Percentiles rank a stretch among this genome's conserved stretches.
Conservation (phyloP, 257 asterid species). For the Lycium barbarum region DNA sequence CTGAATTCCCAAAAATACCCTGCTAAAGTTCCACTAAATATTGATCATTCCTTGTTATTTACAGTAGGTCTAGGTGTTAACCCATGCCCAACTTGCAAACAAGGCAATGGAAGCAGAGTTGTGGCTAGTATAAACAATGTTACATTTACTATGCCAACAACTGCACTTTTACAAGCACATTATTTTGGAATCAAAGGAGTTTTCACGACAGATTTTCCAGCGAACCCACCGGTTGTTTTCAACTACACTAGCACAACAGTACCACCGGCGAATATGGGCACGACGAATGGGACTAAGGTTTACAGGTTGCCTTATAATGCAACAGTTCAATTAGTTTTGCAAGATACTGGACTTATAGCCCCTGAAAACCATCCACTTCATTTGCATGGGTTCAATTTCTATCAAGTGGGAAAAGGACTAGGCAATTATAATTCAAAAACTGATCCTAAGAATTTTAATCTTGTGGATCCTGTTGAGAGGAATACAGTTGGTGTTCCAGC, state of each 20-base stretch:
- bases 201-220: constrained; percentile 90
- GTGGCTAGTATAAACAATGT: constrained; percentile 84
- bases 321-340: constrained; percentile 81
- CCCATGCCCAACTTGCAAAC: constrained; percentile 75
- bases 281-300: constrained; percentile 71
- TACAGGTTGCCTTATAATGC: constrained; percentile 60
- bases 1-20: constrained; percentile 70
- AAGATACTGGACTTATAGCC: constrained; percentile 78
- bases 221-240: constrained; percentile 58
- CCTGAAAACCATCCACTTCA: constrained; percentile 91
- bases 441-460: constrained; percentile 70
- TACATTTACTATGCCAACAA: constrained; percentile 86
- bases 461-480: constrained; percentile 91
- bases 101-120: constrained; percentile 75
- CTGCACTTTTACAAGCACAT: constrained; percentile 78
- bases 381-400: constrained; percentile 92
- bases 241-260: constrained; percentile 65
- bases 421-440: constrained; percentile 72
- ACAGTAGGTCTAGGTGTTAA: constrained; percentile 77
- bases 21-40: constrained; percentile 66
- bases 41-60: constrained; percentile 75
- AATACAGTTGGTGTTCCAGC: constrained; percentile 90
- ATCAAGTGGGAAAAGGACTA: constrained; percentile 72
- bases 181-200: constrained; percentile 62
- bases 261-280: constrained; percentile 54